These are phyloP conservation scores for Ophiosphaerella korrae DNA, from an alignment of 2,329 filamentous ascomycete species.

Conservation along the genomic window DNA sequence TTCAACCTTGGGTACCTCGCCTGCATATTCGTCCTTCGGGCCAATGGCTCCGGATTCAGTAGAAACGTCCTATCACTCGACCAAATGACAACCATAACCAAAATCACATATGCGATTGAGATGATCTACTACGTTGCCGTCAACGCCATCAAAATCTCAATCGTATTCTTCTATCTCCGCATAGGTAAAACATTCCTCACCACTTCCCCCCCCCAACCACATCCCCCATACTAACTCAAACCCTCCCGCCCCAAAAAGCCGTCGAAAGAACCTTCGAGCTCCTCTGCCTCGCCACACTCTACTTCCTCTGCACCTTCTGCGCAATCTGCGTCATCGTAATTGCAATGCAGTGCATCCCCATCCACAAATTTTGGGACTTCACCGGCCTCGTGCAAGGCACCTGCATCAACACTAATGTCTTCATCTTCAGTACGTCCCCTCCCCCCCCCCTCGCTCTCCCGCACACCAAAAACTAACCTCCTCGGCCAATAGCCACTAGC, in stretches of 20 bases:
- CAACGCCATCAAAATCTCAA: constrained; percentile 37
- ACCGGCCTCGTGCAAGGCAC: constrained; percentile 23
- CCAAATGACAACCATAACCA: constrained; percentile 29
- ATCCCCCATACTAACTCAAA: not conserved
- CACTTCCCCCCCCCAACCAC: too few relatives aligned
- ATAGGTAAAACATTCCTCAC: constrained; percentile 24
- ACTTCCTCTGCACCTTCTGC: constrained; percentile 27
- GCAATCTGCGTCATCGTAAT: constrained; percentile 28
- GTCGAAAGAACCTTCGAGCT: constrained; percentile 23
- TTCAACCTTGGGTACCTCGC: constrained; percentile 30
- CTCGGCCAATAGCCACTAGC: constrained; percentile 43
- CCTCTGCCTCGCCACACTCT: constrained; percentile 26
- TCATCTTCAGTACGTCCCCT: constrained; percentile 35
- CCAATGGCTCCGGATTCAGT: constrained; percentile 30
- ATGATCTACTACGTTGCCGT: constrained; percentile 37
- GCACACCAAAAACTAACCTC: not conserved
- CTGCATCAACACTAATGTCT: constrained; percentile 38
- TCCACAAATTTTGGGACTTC: constrained; percentile 39
- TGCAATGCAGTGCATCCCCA: constrained; percentile 35
- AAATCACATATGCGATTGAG: constrained; percentile 19
- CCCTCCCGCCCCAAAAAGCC: constrained; percentile 11
- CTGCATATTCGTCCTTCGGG: constrained; percentile 18
- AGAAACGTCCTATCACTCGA: constrained; percentile 9
- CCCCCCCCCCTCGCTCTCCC: not conserved
- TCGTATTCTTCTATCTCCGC: constrained; percentile 39